Base-by-base conservation (phyloP, 257 asterid genomes). In the Leptodermis oblonga region DNA sequence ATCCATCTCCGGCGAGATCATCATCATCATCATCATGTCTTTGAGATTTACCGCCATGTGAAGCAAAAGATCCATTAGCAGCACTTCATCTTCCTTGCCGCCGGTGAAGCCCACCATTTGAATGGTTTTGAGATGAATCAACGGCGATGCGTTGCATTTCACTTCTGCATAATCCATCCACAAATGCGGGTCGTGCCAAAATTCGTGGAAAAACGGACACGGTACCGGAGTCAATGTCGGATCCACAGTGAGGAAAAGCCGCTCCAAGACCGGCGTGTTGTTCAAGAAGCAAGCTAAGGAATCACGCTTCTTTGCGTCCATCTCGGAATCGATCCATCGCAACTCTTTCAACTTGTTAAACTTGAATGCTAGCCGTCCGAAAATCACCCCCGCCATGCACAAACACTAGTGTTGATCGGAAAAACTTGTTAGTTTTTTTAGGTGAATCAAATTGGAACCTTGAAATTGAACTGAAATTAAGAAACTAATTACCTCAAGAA, bases 131-230 rank as follows among this genome's bases (percentile, higher is more conserved):
- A 70, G 18, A 26, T 67, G 17, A 20, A 56, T 34, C 17, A 80
- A 66, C 15, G 43, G 59, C 39, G 67, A 18, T 4, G 77, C 81
- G 8, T 67, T 58, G 43, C 56, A 41, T 71, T 77, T 80, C 52
- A 80, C 84, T 0, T 78, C 69, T 25, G 74, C 66, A 11, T 70
- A 76, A n/a, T 80, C 81, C 77, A 28, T 62, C 79, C 82, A 80
- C 15, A 80, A 55, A 58, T 80, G 84, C 31, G 81, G 82, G 59
- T 80, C 84, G 25, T 80, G 84, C 84, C 84, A 76, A 14, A 56
- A 34, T 61, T 70, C 74, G 63, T 67, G 39, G 34, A 28, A 25
- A 30, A 18, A 31, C 48, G 62, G 62, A 9, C 52, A 2, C 14
- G 59, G 30, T 3, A 58, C 4, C 14, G n/a, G 20, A 0, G 5